Conservation (phyloP, 768 basidiomycete genomes). For the Lyophyllum atratum region DNA sequence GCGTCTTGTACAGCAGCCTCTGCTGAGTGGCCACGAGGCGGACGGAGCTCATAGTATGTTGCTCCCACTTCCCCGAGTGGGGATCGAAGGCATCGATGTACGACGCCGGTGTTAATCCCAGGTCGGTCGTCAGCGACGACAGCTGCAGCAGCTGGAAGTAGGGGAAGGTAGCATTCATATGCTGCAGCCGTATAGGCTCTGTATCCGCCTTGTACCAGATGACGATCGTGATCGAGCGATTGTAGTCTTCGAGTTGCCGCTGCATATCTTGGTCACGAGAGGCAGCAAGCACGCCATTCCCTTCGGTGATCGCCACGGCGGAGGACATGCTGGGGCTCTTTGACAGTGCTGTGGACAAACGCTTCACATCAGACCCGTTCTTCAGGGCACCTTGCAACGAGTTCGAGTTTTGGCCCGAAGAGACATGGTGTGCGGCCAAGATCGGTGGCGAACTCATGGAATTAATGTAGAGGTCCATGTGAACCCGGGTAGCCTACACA, state of each 20-base stretch:
- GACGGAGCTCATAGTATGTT: conserved; percentile 61
- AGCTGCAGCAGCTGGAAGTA: conserved; percentile 61
- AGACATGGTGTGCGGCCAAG: conserved; percentile 4
- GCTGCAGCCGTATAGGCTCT: conserved; percentile 59
- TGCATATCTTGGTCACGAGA: conserved; percentile 49
- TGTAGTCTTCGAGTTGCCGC: conserved; percentile 43
- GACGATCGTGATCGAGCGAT: conserved; percentile 62
- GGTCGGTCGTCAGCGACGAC: conserved; percentile 51
- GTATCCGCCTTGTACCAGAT: conserved; percentile 69
- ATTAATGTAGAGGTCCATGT: conserved; percentile 13
- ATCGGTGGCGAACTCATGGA: conserved; percentile 3
- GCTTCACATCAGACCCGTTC: conserved; percentile 9
- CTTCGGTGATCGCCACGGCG: no score
- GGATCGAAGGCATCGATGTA: conserved; percentile 66
- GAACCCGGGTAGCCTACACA: not conserved
- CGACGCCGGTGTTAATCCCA: conserved; percentile 50
- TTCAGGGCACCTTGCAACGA: conserved; percentile 18
- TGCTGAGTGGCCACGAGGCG: conserved; percentile 61
- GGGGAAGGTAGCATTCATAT: conserved; percentile 63
- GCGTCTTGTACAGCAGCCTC: conserved; percentile 60
- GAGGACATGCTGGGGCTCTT: conserved; percentile 5
- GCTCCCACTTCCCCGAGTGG: conserved; percentile 62
- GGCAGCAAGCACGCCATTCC: no score
- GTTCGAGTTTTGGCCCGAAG: conserved; percentile 11
- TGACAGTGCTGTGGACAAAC: conserved; percentile 1